phyloP scores from a whole-genome alignment of 1,284 basidiomycete genomes.

The Cystobasidium pallidum region DNA sequence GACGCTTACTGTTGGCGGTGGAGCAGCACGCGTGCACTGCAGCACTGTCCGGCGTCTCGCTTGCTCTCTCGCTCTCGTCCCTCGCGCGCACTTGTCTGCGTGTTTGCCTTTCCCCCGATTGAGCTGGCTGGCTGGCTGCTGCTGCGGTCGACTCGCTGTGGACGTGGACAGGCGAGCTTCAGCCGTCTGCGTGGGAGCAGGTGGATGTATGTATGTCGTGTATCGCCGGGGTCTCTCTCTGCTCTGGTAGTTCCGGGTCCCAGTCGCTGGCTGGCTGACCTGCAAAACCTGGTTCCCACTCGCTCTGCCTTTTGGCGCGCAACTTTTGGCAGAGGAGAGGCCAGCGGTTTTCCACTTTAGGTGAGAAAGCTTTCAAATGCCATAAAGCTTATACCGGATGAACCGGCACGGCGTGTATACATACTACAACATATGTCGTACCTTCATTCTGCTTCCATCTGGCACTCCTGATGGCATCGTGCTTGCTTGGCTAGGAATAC shows the following conservation, averaged over 20 bases:
- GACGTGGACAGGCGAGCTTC: too few relatives aligned
- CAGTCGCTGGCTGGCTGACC: constrained; percentile 12
- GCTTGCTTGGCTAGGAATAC: background rate
- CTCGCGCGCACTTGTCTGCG: constrained; percentile 5
- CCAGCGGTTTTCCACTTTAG: background rate
- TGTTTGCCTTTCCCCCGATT: constrained; percentile 2
- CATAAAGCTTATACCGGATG: too few relatives aligned
- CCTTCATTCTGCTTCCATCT: background rate
- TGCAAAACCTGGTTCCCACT: constrained; percentile 1
- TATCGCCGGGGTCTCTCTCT: background rate
- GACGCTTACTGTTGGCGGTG: background rate
- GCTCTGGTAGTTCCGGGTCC: background rate
- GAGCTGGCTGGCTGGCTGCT: constrained; percentile 4
- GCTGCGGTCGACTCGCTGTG: too few relatives aligned
- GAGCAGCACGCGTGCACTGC: background rate
- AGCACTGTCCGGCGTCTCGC: background rate
- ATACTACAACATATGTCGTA: background rate
- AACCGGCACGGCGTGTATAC: background rate
- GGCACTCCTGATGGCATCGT: background rate
- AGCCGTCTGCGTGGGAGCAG: background rate
- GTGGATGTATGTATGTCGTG: background rate
- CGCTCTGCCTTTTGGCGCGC: background rate
- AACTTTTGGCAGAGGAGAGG: background rate
- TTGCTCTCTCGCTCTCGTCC: background rate
- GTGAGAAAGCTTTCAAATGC: background rate